These are phyloP conservation scores for Passalora sequoiae DNA, from an alignment of 2,329 filamentous ascomycete species.

Conservation along the genomic window DNA sequence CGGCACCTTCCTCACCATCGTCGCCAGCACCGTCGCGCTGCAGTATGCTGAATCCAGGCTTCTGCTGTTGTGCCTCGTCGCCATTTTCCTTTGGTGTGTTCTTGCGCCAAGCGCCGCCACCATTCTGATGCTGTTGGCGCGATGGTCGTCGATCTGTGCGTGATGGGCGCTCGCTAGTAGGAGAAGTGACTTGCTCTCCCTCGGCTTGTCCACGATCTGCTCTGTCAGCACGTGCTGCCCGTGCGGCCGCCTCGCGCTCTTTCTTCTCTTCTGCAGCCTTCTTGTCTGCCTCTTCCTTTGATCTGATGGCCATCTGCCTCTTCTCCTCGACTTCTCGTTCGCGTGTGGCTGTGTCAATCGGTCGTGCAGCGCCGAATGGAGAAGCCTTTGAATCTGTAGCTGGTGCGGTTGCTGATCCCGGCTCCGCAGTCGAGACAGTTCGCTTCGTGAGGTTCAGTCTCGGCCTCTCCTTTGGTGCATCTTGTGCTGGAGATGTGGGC, in stretches of 20 bases:
- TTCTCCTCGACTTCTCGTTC: slow-evolving; percentile 91
- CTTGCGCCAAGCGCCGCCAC: slow-evolving; percentile 11
- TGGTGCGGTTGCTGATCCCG: slow-evolving; percentile 37
- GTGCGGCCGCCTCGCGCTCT: slow-evolving; percentile 56
- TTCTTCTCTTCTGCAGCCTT: slow-evolving; percentile 68
- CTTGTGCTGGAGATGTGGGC: slow-evolving; percentile 64
- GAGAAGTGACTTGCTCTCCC: slow-evolving; percentile 34
- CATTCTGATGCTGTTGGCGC: slow-evolving; percentile 25
- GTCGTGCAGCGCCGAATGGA: slow-evolving; percentile 87
- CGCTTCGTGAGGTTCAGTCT: slow-evolving; percentile 85
- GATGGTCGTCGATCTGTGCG: slow-evolving; percentile 24
- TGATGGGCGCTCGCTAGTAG: slow-evolving; percentile 40
- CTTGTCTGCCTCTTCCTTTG: slow-evolving; percentile 83
- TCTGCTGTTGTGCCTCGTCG: slow-evolving; percentile 30
- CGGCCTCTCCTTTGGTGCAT: slow-evolving; percentile 62
- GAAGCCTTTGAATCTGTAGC: slow-evolving; percentile 71
- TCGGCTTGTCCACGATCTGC: slow-evolving; percentile 30
- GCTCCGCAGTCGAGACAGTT: slow-evolving; percentile 72
- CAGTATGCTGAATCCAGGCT: slow-evolving; percentile 37
- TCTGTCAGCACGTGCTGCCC: slow-evolving; percentile 43
- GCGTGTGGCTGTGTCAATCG: slow-evolving; percentile 85
- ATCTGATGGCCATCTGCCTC: slow-evolving; percentile 63
- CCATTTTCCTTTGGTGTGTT: slow-evolving; percentile 32
- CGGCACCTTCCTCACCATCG: slow-evolving; percentile 31
- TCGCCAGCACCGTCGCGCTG: slow-evolving; percentile 42